Evolutionary conservation across 805 yeast genomes (phyloP).

Genomic region (Candida hungchunana): DNA sequence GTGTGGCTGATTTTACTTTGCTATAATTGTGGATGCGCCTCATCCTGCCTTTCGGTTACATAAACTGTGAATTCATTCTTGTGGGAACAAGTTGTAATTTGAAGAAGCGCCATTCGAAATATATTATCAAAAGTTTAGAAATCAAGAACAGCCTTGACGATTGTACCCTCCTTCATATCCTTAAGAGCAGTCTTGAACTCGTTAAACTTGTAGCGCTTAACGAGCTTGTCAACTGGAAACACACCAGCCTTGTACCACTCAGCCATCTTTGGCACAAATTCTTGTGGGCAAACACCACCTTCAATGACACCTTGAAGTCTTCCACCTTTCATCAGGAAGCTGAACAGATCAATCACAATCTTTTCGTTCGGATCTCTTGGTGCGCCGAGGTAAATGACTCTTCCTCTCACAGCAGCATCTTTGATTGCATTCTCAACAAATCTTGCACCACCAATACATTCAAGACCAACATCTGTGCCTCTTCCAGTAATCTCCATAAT

Average conservation of each 20-base stretch:
- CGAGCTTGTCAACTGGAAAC: slow-evolving; percentile 6
- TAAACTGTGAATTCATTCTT: no score
- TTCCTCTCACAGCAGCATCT: slow-evolving; percentile 2
- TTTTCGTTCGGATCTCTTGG: slow-evolving; percentile 4
- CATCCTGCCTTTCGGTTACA: no score
- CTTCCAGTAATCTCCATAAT: slow-evolving; percentile 10
- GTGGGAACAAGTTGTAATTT: no score
- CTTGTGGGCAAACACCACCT: slow-evolving; percentile 4
- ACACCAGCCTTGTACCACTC: slow-evolving; percentile 5
- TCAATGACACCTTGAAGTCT: slow-evolving; percentile 1
- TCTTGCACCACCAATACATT: slow-evolving; percentile 8
- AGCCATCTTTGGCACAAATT: slow-evolving; percentile 6
- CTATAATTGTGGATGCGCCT: no score
- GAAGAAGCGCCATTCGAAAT: no score
- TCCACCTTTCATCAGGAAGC: slow-evolving; percentile 3
- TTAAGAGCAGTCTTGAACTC: slow-evolving; percentile 1
- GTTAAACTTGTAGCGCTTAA: slow-evolving; percentile 1
- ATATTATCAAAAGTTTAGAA: not conserved
- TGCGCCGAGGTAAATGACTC: slow-evolving; percentile 2
- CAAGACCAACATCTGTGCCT: slow-evolving; percentile 9
- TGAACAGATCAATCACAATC: slow-evolving; percentile 1
- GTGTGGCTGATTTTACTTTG: no score
- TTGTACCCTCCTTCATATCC: slow-evolving; percentile 2
- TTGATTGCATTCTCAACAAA: slow-evolving; percentile 5
- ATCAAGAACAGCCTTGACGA: slow-evolving; percentile 5